phyloP scores from a whole-genome alignment of 345 rosid species.

The Corchorus capsularis region DNA sequence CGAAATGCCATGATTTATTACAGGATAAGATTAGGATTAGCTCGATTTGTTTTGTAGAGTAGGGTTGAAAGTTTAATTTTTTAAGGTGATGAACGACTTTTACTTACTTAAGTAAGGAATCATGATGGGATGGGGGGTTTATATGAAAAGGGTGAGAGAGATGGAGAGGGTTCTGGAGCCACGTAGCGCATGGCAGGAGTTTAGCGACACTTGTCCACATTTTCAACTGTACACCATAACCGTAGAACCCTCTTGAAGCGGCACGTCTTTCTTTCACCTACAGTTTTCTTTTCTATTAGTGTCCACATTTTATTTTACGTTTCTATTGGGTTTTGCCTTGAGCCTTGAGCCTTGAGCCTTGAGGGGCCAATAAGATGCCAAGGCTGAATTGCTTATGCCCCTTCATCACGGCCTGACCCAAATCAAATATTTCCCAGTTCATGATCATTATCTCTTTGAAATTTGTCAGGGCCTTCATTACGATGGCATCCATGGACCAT shows the following conservation, averaged over 20 bases:
- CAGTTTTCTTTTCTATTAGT: neutral
- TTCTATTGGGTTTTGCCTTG: neutral
- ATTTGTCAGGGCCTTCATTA: too few species aligned
- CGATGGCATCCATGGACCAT: too few species aligned
- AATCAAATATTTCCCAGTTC: neutral
- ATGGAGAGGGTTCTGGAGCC: slow-evolving; percentile 45
- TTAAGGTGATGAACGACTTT: too few species aligned
- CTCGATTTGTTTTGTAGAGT: neutral
- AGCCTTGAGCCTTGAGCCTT: too few species aligned
- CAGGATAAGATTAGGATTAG: neutral
- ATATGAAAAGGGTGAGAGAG: neutral
- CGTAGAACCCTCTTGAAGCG: slow-evolving; percentile 50
- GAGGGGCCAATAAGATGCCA: neutral
- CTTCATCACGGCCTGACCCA: neutral
- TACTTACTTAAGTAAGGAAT: neutral
- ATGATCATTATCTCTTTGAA: neutral
- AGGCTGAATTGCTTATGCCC: neutral
- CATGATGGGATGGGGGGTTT: neutral
- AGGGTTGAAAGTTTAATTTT: too few species aligned
- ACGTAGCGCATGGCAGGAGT: slow-evolving; percentile 24
- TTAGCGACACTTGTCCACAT: slow-evolving; percentile 31
- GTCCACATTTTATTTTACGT: neutral
- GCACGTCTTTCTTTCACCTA: slow-evolving; percentile 36
- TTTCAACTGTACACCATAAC: slow-evolving; percentile 17
- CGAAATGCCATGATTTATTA: slow-evolving; percentile 35